phyloP scores from a whole-genome alignment of 106 monocot genomes.

The Acanthochlamys bracteata region DNA sequence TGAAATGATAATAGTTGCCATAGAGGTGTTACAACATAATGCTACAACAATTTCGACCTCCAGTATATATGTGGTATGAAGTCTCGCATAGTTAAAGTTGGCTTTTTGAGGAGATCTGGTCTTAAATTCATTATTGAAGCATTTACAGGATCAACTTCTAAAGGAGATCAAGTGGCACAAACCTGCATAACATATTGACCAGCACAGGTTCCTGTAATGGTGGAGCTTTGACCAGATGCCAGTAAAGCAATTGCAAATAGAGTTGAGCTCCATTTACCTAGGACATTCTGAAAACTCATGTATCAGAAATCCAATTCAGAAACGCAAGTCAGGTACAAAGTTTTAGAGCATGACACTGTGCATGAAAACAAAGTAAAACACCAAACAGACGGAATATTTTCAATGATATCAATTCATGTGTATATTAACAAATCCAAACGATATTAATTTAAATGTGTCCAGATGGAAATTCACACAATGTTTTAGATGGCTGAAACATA shows the following conservation, averaged over 20 bases:
- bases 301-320: not conserved
- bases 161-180: not conserved
- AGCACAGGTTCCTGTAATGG: constrained; percentile 97
- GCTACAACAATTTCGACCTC: too few species aligned
- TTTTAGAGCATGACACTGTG: too few species aligned
- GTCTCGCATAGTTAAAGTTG: too few species aligned
- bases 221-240: constrained; percentile 96
- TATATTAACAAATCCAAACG: not conserved
- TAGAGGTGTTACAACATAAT: not conserved
- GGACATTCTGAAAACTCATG: constrained; percentile 54
- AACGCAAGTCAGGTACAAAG: not conserved
- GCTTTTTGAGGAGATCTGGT: too few species aligned
- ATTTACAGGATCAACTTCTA: too few species aligned
- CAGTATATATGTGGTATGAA: too few species aligned
- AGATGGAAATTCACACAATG: not conserved
- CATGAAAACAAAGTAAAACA: too few species aligned
- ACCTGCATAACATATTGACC: constrained; percentile 99
- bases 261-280: constrained; percentile 91
- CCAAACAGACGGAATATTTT: too few species aligned
- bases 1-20: not conserved
- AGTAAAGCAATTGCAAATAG: constrained; percentile 81
- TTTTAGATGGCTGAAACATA: constrained; percentile 9
- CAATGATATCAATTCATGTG: too few species aligned
- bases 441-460: not conserved
- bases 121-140: too few species aligned